Evolutionary conservation across 441 rosid species (phyloP).

Genomic region (Brassica hybrid): DNA sequence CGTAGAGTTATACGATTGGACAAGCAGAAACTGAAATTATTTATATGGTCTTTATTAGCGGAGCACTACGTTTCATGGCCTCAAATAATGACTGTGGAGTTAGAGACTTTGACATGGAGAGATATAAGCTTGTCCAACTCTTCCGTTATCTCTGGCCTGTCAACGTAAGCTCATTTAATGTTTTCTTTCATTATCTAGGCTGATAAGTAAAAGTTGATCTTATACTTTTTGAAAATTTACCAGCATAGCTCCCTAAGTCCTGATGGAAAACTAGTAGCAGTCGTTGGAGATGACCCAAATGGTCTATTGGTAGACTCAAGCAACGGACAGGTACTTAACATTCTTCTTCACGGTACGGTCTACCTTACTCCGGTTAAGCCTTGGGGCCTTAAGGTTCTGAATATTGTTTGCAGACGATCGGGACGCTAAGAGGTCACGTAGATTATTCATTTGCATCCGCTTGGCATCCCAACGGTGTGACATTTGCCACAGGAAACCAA

Average conservation of each 20-base stretch:
- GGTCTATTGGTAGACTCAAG: conserved; percentile 74
- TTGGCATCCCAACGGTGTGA: conserved; percentile 73
- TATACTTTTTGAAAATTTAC: conserved; percentile 17
- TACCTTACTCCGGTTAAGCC: background rate
- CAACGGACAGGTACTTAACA: conserved; percentile 66
- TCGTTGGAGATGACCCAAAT: conserved; percentile 83
- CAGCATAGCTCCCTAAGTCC: conserved; percentile 93
- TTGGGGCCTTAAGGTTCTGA: background rate
- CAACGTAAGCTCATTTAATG: conserved; percentile 59
- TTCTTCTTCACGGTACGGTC: no score
- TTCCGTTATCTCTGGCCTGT: conserved; percentile 87
- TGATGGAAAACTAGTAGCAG: conserved; percentile 64
- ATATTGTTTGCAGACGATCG: conserved; percentile 47
- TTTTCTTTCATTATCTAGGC: background rate
- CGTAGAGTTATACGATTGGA: background rate
- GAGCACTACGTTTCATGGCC: conserved; percentile 82
- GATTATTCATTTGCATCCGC: conserved; percentile 80
- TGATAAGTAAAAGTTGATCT: background rate
- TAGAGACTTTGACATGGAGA: conserved; percentile 91
- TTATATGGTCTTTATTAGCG: conserved; percentile 48
- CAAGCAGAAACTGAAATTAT: conserved; percentile 24
- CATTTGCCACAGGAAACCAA: conserved; percentile 78
- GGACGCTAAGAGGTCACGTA: conserved; percentile 56
- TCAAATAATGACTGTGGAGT: conserved; percentile 90
- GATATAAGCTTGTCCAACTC: conserved; percentile 70